phyloP scores from a whole-genome alignment of 306 rosid species.

The Cucurbita moschata region DNA sequence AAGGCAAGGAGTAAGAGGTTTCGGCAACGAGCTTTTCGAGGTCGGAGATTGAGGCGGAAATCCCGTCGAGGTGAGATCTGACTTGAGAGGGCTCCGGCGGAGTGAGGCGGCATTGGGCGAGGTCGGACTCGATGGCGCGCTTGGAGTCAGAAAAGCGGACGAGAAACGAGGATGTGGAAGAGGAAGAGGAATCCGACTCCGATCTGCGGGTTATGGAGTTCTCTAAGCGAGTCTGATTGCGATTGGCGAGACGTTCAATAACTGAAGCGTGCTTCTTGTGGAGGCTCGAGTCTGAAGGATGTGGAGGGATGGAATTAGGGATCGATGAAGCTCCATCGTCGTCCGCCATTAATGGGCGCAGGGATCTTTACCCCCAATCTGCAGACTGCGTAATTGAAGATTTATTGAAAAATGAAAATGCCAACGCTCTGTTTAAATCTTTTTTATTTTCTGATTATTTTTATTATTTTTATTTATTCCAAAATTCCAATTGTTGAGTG shows the following conservation, averaged over 20 bases:
- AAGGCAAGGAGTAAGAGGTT: conserved; percentile 61
- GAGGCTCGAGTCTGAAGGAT: conserved; percentile 7
- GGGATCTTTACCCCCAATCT: too few species aligned
- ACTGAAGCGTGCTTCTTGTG: conserved; percentile 57
- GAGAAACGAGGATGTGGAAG: conserved; percentile 48
- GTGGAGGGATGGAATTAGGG: neutral
- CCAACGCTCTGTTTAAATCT: too few species aligned
- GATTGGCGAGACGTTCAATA: conserved; percentile 63
- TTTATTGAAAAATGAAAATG: too few species aligned
- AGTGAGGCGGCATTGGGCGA: neutral
- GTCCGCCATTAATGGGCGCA: conserved; percentile 19
- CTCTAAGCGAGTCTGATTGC: conserved; percentile 39
- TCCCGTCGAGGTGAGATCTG: conserved; percentile 35
- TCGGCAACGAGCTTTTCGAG: conserved; percentile 68
- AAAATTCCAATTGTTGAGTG: too few species aligned
- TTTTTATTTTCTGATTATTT: too few species aligned
- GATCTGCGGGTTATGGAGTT: conserved; percentile 19
- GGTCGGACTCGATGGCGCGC: neutral
- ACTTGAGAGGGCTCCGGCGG: conserved; percentile 14
- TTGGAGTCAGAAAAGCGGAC: conserved; percentile 33
- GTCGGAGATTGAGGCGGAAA: conserved; percentile 55
- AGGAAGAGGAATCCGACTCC: conserved; percentile 26
- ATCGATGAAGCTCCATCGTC: conserved; percentile 2
- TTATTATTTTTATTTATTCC: too few species aligned
- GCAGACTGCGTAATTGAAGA: too few species aligned